Evolutionary conservation across 129 eudicot species (phyloP).

Genomic region (Artemisia argyi): DNA sequence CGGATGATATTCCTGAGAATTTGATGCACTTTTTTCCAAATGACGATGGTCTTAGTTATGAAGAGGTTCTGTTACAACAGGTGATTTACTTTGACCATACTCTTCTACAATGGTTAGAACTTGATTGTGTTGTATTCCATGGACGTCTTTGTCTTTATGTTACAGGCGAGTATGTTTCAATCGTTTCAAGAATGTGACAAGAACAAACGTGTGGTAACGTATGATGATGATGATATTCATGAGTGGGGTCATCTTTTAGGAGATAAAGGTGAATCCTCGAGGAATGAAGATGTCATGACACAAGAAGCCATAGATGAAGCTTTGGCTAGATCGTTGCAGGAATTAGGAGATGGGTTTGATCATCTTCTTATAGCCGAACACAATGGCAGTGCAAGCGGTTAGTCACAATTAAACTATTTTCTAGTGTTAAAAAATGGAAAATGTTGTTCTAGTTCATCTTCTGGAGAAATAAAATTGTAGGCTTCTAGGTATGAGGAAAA

Average conservation of each 20-base stretch:
- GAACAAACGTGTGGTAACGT: slow-evolving; percentile 20
- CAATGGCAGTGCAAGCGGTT: slow-evolving; percentile 45
- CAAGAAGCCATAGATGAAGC: slow-evolving; percentile 84
- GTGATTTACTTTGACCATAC: slow-evolving; percentile 21
- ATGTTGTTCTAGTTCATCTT: not conserved
- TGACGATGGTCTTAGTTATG: slow-evolving; percentile 61
- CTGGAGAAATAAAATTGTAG: not conserved
- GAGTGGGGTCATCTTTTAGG: slow-evolving; percentile 28
- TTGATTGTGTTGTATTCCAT: slow-evolving; percentile 2
- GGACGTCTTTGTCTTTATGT: not conserved
- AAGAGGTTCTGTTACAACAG: slow-evolving; percentile 81
- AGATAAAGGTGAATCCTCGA: slow-evolving; percentile 55
- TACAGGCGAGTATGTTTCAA: slow-evolving; percentile 68
- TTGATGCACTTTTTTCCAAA: slow-evolving; percentile 50
- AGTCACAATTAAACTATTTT: slow-evolving; percentile 1
- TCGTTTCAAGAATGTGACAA: slow-evolving; percentile 52
- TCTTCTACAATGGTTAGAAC: slow-evolving; percentile 1
- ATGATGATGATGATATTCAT: slow-evolving; percentile 37
- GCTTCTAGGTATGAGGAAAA: not conserved
- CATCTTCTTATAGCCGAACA: slow-evolving; percentile 41
- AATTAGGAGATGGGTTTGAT: slow-evolving; percentile 64
- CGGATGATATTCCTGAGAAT: slow-evolving; percentile 59
- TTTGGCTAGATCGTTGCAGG: slow-evolving; percentile 85
- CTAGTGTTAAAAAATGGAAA: not conserved
- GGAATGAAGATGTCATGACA: slow-evolving; percentile 36